These are phyloP conservation scores for Capniomyces stellatus DNA, from an alignment of 371 early-diverging fungal species.

Conservation along the genomic window DNA sequence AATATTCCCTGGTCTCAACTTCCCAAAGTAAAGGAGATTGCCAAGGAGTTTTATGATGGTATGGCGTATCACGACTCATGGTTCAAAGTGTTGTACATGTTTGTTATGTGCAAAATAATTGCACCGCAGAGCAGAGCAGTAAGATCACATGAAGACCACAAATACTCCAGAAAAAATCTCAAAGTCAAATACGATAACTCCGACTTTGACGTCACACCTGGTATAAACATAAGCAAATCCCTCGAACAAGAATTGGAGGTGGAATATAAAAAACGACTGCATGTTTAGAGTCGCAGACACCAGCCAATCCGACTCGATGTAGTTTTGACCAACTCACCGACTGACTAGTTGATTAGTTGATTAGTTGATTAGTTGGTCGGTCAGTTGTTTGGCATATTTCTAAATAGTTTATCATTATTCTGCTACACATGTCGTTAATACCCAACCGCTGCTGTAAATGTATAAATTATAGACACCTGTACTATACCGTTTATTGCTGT, in stretches of 20 bases:
- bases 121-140: slow-evolving; percentile 73
- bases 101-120: slow-evolving; percentile 46
- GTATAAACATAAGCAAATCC: neutral
- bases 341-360: too few species aligned
- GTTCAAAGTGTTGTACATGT: slow-evolving; percentile 63
- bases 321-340: too few species aligned
- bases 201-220: neutral
- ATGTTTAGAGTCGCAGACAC: too few species aligned
- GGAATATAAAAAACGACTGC: too few species aligned
- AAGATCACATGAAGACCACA: slow-evolving; percentile 50
- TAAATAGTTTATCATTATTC: too few species aligned
- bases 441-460: too few species aligned
- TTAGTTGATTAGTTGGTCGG: too few species aligned
- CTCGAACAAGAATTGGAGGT: neutral
- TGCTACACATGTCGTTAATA: too few species aligned
- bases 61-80: slow-evolving; percentile 78
- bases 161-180: slow-evolving; percentile 14
- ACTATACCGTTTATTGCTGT: too few species aligned
- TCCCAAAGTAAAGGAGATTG: slow-evolving; percentile 58
- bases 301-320: too few species aligned
- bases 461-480: too few species aligned
- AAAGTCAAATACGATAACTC: neutral
- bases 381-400: too few species aligned
- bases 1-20: slow-evolving; percentile 81
- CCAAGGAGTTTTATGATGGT: slow-evolving; percentile 80